These are phyloP conservation scores for Phytophthora macrochlamydospora DNA, from an alignment of 352 stramenopile genomes.

Conservation along the genomic window DNA sequence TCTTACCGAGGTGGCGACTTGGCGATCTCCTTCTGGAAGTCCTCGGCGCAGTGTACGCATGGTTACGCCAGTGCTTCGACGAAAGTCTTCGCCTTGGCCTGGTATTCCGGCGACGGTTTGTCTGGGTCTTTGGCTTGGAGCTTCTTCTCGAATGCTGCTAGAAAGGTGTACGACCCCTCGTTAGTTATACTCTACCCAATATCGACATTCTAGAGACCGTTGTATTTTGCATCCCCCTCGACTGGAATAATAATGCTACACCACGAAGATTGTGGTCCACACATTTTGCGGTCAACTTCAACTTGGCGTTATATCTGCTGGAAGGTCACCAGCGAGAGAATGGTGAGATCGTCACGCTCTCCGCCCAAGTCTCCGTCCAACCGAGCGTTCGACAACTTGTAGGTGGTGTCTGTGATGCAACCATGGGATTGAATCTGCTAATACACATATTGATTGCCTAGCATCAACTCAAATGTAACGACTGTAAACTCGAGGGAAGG, in stretches of 20 bases:
- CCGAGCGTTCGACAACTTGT: conserved; percentile 27
- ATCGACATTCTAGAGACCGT: no score
- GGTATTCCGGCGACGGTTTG: conserved; percentile 89
- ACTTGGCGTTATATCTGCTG: conserved; percentile 11
- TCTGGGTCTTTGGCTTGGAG: conserved; percentile 96
- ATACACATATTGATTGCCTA: conserved; percentile 9
- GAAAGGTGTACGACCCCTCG: background rate
- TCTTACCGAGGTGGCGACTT: conserved; percentile 90
- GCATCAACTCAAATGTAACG: conserved; percentile 64
- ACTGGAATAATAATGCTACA: background rate
- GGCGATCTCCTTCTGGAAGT: conserved; percentile 95
- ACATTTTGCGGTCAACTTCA: conserved; percentile 23
- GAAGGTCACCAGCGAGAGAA: background rate
- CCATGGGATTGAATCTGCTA: no score
- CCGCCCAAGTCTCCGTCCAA: conserved; percentile 58
- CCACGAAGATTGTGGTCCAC: no score
- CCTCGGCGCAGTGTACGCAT: conserved; percentile 93
- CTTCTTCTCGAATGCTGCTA: conserved; percentile 94
- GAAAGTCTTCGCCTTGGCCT: conserved; percentile 90
- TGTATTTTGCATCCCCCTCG: background rate
- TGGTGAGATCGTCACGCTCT: conserved; percentile 32
- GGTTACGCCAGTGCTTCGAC: conserved; percentile 92
- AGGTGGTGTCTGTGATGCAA: background rate
- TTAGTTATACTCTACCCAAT: no score
- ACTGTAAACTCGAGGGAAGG: conserved; percentile 59